Conservation (phyloP, 1,284 basidiomycete species). For the Ceratobasidium sp. region DNA sequence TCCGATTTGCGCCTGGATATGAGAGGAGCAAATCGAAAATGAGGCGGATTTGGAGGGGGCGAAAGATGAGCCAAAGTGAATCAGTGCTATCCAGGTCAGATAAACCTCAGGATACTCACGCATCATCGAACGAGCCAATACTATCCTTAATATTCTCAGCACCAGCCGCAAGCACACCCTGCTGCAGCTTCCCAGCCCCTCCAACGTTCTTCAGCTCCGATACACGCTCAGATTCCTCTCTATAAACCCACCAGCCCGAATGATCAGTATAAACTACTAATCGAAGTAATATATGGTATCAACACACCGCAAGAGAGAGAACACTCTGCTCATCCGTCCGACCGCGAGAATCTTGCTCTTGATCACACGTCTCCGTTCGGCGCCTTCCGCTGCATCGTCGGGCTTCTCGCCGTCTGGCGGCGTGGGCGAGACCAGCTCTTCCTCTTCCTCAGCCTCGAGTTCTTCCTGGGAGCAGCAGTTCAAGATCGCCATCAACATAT, state of each 20-base stretch:
- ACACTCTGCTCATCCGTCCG: constrained; percentile 95
- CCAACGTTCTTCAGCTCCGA: constrained; percentile 95
- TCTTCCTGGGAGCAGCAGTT: constrained; percentile 97
- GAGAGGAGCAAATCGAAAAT: constrained; percentile 6
- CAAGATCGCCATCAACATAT: constrained; percentile 95
- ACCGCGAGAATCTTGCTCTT: constrained; percentile 99
- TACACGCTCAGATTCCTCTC: constrained; percentile 97
- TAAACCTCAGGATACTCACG: too few species aligned
- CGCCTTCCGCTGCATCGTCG: constrained; percentile 65
- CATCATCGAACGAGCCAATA: constrained; percentile 95
- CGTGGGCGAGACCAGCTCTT: constrained; percentile 49
- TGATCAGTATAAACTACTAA: neutral
- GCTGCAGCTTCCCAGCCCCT: constrained; percentile 84
- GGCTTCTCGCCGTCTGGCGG: constrained; percentile 55
- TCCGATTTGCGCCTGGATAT: constrained; percentile 93
- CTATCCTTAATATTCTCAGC: constrained; percentile 97
- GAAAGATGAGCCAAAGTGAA: too few species aligned
- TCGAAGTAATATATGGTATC: too few species aligned
- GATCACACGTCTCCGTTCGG: constrained; percentile 85
- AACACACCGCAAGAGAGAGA: constrained; percentile 90
- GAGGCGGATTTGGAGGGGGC: too few species aligned
- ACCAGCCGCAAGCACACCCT: constrained; percentile 88
- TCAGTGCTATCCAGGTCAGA: too few species aligned
- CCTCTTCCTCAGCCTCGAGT: constrained; percentile 81
- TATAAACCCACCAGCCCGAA: constrained; percentile 56